These are phyloP conservation scores for Puccinia sorghi DNA, from an alignment of 1,284 basidiomycete species.

Conservation along the genomic window DNA sequence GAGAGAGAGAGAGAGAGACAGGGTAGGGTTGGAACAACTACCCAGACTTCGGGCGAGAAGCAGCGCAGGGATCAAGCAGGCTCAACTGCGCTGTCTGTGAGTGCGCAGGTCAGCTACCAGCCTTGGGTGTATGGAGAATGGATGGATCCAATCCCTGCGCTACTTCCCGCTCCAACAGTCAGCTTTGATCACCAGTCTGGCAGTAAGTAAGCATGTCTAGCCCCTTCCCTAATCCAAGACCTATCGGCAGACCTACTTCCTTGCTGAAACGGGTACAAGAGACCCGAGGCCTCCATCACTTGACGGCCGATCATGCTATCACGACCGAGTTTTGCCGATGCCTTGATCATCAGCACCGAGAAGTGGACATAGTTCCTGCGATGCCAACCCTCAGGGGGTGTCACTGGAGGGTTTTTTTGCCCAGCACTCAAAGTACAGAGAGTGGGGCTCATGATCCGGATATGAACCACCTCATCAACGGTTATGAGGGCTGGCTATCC, in stretches of 20 bases:
- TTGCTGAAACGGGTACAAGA: not conserved
- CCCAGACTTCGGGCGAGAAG: not conserved
- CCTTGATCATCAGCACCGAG: too few relatives aligned
- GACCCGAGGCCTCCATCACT: too few relatives aligned
- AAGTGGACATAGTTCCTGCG: too few relatives aligned
- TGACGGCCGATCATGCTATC: too few relatives aligned
- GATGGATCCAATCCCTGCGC: not conserved
- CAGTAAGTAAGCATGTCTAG: not conserved
- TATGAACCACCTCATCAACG: too few relatives aligned
- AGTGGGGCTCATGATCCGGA: too few relatives aligned
- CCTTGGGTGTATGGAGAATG: not conserved
- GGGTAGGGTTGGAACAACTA: constrained; percentile 17
- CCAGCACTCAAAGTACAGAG: too few relatives aligned
- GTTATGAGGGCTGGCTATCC: too few relatives aligned
- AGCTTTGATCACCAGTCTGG: not conserved
- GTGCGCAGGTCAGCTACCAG: constrained; percentile 1
- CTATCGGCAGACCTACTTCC: not conserved
- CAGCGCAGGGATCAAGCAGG: constrained; percentile 16
- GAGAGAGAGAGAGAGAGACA: too few relatives aligned
- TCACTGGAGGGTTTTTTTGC: too few relatives aligned
- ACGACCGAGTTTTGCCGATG: too few relatives aligned
- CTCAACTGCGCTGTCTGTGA: constrained; percentile 2
- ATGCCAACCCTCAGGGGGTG: too few relatives aligned
- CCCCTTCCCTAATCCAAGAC: not conserved
- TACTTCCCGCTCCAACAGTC: not conserved